phyloP scores from a whole-genome alignment of 805 yeast genomes.

The Lipomyces kockii region DNA sequence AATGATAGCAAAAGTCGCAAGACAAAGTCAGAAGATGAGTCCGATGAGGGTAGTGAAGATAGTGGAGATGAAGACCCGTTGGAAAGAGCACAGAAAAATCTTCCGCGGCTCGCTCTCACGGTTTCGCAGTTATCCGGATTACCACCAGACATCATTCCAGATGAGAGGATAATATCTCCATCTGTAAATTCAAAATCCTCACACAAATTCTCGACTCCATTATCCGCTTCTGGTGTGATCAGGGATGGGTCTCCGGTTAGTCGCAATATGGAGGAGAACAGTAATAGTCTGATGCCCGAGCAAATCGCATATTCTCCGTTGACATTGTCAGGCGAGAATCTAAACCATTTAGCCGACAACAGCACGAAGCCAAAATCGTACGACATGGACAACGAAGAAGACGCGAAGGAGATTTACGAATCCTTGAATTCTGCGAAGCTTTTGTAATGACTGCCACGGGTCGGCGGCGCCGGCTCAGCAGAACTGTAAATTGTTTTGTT shows the following conservation, averaged over 20 bases:
- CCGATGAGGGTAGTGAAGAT: not conserved
- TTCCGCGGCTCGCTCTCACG: conserved; percentile 22
- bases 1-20: not conserved
- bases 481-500: not conserved
- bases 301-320: not conserved
- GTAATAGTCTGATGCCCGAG: not conserved
- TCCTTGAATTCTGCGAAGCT: not conserved
- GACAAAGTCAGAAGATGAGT: not conserved
- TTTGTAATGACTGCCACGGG: not conserved
- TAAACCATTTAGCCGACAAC: not conserved
- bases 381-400: conserved; percentile 18
- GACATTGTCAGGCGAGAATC: not conserved
- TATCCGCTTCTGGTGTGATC: not conserved
- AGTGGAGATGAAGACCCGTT: conserved; percentile 7
- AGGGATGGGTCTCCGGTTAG: not conserved
- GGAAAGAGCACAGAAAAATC: conserved; percentile 17
- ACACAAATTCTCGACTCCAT: not conserved
- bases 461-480: not conserved
- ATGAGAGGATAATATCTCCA: not conserved
- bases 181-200: not conserved
- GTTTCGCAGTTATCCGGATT: conserved; percentile 10
- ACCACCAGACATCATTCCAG: conserved; percentile 2
- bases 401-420: conserved; percentile 14
- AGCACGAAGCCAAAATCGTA: conserved; percentile 5
- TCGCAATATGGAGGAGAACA: not conserved